Evolutionary conservation across 2,329 filamentous ascomycete species (phyloP), one percentile per base, ranked within the genome.

Genomic region (Byssoonygena ceratinophila): DNA sequence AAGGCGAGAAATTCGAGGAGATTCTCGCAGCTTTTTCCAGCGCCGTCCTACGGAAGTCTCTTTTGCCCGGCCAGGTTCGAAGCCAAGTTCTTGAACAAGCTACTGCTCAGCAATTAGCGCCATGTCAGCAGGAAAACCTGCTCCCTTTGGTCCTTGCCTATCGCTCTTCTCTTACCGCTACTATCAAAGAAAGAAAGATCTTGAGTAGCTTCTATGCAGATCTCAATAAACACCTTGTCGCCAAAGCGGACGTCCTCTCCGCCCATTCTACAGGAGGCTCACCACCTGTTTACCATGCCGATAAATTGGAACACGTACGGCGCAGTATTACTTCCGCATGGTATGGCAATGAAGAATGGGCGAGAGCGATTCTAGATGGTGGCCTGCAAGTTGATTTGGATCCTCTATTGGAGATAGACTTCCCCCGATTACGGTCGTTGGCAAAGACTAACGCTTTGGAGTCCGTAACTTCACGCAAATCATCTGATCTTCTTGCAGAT

Each of bases 1-100:
- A 85, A 59, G 91, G 91, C 4, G 89, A 95, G 51, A 83, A 87
- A 57, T 80, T 97, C 51, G 89, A 90, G 64, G 92, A 98, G 64
- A 72, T 95, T 1, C 75, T 97, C 25, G 81, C 87, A 2, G 76
- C 81, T 0, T 94, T 98, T 61, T 96, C 91, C 1, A 86, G 85
- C 12, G 79, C 82, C 0, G 89, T 95, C 0, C 67, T 97, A 56
- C 85, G 85, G 63, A 88, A 84, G 62, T 68, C 79, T 0, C 69
- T 85, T 20, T 20, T 46, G 3, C 34, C 52, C 20, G 16, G 32
- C 6, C 40, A 49, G 22, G 36, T 18, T 36, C 46, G 18, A 32
- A 54, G 47, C 34, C 23, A 29, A 18, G 49, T 31, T 12, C 23
- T 54, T 31, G 31, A 54, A 23, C 29, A 53, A 32, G 40, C 37